These are phyloP conservation scores for Dryadomyces sulphureus DNA, from an alignment of 2,329 filamentous ascomycete genomes.

Conservation along the genomic window DNA sequence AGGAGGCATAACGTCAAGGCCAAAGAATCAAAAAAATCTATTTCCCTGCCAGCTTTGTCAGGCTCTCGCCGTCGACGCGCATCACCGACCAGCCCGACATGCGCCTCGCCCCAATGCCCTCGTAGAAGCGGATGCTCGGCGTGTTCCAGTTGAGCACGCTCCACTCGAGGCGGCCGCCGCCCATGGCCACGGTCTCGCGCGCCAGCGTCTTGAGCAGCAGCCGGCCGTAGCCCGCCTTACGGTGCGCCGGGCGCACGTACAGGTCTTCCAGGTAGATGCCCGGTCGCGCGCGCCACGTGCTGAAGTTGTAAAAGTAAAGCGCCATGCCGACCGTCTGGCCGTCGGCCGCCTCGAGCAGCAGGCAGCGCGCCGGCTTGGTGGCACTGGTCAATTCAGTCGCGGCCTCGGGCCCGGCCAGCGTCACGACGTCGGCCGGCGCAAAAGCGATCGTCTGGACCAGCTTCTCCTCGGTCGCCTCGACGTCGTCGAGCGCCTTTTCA, in stretches of 20 bases:
- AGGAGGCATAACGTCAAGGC: too few relatives aligned
- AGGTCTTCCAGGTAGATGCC: constrained; percentile 91
- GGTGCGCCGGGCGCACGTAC: constrained; percentile 58
- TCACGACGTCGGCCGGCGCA: constrained; percentile 32
- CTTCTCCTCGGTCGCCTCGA: constrained; percentile 63
- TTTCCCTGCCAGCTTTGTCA: constrained; percentile 40
- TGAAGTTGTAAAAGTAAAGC: constrained; percentile 91
- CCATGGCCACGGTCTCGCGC: constrained; percentile 58
- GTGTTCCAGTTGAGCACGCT: constrained; percentile 86
- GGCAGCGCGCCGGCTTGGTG: constrained; percentile 55
- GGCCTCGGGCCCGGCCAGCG: constrained; percentile 17
- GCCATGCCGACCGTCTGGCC: constrained; percentile 56
- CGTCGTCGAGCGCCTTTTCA: constrained; percentile 59
- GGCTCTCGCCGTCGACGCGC: constrained; percentile 53
- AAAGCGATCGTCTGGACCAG: constrained; percentile 69
- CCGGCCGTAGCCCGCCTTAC: constrained; percentile 69
- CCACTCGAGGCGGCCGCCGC: constrained; percentile 74
- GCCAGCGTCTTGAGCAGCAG: constrained; percentile 61
- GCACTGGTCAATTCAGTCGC: constrained; percentile 38
- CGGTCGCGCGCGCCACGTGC: constrained; percentile 75
- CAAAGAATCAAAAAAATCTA: not conserved
- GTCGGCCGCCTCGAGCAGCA: constrained; percentile 44
- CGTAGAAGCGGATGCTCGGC: constrained; percentile 79
- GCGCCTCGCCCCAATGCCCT: constrained; percentile 48
- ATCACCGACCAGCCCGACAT: constrained; percentile 63